Percentiles rank a stretch among this genome's conserved stretches.
These are phyloP conservation scores for Thecaphora frezii DNA, from an alignment of 1,284 basidiomycete genomes.

Conservation along the genomic window DNA sequence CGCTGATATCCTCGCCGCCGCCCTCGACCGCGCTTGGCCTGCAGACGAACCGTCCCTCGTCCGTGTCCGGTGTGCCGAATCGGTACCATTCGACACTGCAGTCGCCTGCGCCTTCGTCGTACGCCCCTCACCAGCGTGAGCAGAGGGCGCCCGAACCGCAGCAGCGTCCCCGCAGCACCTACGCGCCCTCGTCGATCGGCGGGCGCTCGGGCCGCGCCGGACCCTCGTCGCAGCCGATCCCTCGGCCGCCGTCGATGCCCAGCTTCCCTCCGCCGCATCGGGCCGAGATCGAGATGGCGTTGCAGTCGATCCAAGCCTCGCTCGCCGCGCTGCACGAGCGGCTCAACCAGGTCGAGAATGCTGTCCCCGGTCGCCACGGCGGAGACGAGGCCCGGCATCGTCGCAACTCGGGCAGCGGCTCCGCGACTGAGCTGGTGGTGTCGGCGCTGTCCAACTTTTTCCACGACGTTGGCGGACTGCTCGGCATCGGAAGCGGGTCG, in stretches of 20 bases:
- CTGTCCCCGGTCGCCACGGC: slow-evolving; percentile 8
- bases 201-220: slow-evolving; percentile 33
- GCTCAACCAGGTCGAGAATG: slow-evolving; percentile 61
- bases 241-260: slow-evolving; percentile 24
- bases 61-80: background rate
- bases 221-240: background rate
- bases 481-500: slow-evolving; percentile 13
- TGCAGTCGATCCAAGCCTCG: slow-evolving; percentile 83
- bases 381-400: slow-evolving; percentile 16
- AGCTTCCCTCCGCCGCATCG: slow-evolving; percentile 17
- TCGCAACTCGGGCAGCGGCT: slow-evolving; percentile 1
- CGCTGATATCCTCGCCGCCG: background rate
- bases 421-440: slow-evolving; percentile 13
- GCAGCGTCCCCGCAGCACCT: slow-evolving; percentile 27
- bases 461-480: slow-evolving; percentile 22
- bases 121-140: slow-evolving; percentile 18
- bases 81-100: slow-evolving; percentile 5
- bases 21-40: background rate
- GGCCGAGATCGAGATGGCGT: slow-evolving; percentile 52
- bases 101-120: slow-evolving; percentile 22
- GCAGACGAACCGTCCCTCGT: background rate
- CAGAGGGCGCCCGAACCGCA: slow-evolving; percentile 5
- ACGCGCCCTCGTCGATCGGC: slow-evolving; percentile 47
- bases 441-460: slow-evolving; percentile 22
- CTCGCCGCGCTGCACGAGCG: slow-evolving; percentile 86